Conservation (phyloP, 805 yeast genomes). For the Ogataea parapolymorpha region DNA sequence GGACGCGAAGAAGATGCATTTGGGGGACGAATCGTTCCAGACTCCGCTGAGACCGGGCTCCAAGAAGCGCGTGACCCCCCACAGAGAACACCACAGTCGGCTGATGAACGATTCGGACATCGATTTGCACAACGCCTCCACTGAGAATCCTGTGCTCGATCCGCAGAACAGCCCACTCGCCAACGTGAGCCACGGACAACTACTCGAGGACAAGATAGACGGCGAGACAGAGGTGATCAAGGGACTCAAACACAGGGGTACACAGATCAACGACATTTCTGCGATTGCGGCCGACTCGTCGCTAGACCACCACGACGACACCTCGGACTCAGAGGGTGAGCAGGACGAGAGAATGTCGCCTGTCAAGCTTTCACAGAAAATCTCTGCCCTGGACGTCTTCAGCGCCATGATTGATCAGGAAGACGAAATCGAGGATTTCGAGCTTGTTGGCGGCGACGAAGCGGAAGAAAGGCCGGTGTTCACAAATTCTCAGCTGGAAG, state of each 20-base stretch:
- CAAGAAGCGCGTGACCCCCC: constrained; percentile 17
- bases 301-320: constrained; percentile 12
- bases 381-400: constrained; percentile 21
- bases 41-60: constrained; percentile 17
- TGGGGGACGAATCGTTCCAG: constrained; percentile 18
- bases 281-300: constrained; percentile 23
- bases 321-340: constrained; percentile 9
- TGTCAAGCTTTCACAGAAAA: constrained; percentile 19
- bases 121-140: constrained; percentile 12
- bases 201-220: constrained; percentile 24
- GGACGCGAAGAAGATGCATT: constrained; percentile 10
- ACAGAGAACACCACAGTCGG: constrained; percentile 26
- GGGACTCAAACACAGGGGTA: constrained; percentile 14
- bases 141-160: constrained; percentile 18
- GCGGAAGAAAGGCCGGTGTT: constrained; percentile 16
- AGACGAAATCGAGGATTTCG: constrained; percentile 17
- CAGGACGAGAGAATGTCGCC: constrained; percentile 26
- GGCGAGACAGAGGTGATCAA: constrained; percentile 28
- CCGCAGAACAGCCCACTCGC: constrained; percentile 31
- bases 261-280: constrained; percentile 20
- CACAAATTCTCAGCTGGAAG: constrained; percentile 20
- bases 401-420: constrained; percentile 21
- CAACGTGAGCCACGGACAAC: constrained; percentile 28
- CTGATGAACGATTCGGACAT: constrained; percentile 21
- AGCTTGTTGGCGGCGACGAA: constrained; percentile 9